These are phyloP conservation scores for Penicillium verrucosum DNA, from an alignment of 2,329 filamentous ascomycete species.

Conservation along the genomic window DNA sequence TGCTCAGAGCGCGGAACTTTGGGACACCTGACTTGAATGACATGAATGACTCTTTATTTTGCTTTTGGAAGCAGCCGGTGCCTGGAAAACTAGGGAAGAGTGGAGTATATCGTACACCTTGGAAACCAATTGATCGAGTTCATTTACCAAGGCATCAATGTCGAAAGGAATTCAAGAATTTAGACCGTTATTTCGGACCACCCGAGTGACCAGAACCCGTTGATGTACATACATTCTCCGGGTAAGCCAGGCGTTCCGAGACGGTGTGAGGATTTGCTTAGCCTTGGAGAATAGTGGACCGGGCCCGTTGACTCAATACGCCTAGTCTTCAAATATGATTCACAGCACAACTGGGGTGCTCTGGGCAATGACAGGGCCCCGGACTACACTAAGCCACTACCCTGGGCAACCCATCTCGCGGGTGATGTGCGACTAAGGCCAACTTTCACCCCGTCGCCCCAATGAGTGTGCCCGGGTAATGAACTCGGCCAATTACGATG, in stretches of 20 bases:
- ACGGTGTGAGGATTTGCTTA: conserved; percentile 16
- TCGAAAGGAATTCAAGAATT: not conserved
- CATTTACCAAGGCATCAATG: conserved; percentile 9
- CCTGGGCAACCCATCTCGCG: conserved; percentile 10
- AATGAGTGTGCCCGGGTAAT: conserved; percentile 9
- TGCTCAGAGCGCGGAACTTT: conserved; percentile 1
- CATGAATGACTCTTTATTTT: conserved; percentile 12
- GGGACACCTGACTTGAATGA: conserved; percentile 13
- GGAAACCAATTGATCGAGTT: conserved; percentile 9
- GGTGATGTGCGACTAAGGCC: conserved; percentile 9
- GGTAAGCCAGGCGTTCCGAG: conserved; percentile 1
- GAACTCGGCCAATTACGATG: conserved; percentile 7
- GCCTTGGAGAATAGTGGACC: conserved; percentile 9
- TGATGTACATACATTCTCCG: conserved; percentile 6
- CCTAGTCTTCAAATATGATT: conserved; percentile 7
- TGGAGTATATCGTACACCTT: conserved; percentile 1
- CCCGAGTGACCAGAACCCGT: conserved; percentile 2
- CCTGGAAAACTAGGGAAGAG: conserved; percentile 7
- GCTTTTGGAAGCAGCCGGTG: conserved; percentile 13
- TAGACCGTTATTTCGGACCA: conserved; percentile 19
- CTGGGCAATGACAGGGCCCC: conserved; percentile 9
- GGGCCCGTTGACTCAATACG: conserved; percentile 15
- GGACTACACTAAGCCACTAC: conserved; percentile 15
- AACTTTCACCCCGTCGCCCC: conserved; percentile 8
- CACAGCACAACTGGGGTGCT: conserved; percentile 4